phyloP scores from a whole-genome alignment of 2,329 filamentous ascomycete genomes.

The Curvularia lunata region DNA sequence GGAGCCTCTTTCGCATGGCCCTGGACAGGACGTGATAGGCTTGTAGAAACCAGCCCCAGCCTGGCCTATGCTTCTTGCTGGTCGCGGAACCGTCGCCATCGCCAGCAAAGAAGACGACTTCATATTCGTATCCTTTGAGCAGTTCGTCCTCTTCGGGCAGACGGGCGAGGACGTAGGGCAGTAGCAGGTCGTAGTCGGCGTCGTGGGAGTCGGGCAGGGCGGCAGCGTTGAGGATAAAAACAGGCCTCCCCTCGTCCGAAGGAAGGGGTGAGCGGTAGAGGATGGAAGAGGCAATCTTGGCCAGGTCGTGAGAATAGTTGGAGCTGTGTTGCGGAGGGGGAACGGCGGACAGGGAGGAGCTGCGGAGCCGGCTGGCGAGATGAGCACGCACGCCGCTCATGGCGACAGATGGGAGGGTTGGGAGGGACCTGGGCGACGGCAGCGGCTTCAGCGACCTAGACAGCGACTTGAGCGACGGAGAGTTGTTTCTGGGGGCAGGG shows the following conservation, averaged over 20 bases:
- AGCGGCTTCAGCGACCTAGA: no score
- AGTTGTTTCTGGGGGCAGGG: not conserved
- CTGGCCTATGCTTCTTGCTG: constrained; percentile 57
- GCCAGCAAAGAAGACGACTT: constrained; percentile 65
- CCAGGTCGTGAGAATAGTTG: constrained; percentile 57
- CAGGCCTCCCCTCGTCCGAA: constrained; percentile 56
- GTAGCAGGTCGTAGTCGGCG: constrained; percentile 60
- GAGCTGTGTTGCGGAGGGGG: constrained; percentile 54
- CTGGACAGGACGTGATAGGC: constrained; percentile 63
- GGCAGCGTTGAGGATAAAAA: constrained; percentile 63
- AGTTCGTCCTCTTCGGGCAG: constrained; percentile 63
- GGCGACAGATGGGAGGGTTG: constrained; percentile 19
- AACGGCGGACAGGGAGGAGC: constrained; percentile 56
- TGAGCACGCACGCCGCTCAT: constrained; percentile 49
- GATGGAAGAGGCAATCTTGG: constrained; percentile 59
- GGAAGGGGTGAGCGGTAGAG: constrained; percentile 61
- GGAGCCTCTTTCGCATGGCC: constrained; percentile 62
- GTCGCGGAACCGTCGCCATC: constrained; percentile 55
- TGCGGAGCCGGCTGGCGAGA: constrained; percentile 48
- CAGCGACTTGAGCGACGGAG: not conserved
- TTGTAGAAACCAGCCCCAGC: constrained; percentile 64
- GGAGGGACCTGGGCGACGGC: constrained; percentile 3
- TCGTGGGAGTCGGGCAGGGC: constrained; percentile 62
- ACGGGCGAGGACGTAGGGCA: constrained; percentile 62
- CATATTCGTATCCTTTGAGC: constrained; percentile 60